These are phyloP conservation scores for Kingdonia uniflora DNA, from an alignment of 164 flowering plant genomes.

Conservation along the genomic window DNA sequence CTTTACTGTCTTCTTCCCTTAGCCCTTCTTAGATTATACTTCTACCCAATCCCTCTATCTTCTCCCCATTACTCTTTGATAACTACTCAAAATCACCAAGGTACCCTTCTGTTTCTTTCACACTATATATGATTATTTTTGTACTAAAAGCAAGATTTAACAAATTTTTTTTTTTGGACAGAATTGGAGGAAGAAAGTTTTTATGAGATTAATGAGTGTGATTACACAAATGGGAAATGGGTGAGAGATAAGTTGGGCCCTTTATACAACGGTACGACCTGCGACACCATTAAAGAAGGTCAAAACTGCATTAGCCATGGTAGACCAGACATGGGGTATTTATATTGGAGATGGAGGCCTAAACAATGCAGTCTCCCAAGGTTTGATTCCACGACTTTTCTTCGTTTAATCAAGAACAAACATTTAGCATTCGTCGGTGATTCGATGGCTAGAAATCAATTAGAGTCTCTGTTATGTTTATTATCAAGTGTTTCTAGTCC, in stretches of 20 bases:
- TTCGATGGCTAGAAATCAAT: constrained; percentile 89
- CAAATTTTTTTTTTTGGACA: neutral
- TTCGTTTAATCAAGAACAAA: constrained; percentile 39
- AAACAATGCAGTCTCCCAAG: constrained; percentile 52
- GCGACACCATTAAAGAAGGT: constrained; percentile 73
- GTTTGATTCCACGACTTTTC: constrained; percentile 54
- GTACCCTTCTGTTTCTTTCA: too few species aligned
- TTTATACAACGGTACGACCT: constrained; percentile 61
- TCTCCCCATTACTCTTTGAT: neutral
- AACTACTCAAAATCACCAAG: neutral
- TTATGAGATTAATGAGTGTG: constrained; percentile 25
- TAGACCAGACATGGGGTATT: constrained; percentile 60
- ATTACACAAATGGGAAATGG: constrained; percentile 66
- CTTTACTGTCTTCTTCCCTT: constrained; percentile 42
- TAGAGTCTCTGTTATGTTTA: constrained; percentile 86
- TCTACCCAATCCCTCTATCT: constrained; percentile 24
- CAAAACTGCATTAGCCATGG: constrained; percentile 85
- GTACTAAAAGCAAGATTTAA: too few species aligned
- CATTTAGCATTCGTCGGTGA: constrained; percentile 89
- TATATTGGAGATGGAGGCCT: constrained; percentile 84
- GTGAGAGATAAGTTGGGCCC: constrained; percentile 49
- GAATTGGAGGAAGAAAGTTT: constrained; percentile 13
- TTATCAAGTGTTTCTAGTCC: constrained; percentile 45
- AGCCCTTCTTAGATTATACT: constrained; percentile 41
- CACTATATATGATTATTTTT: too few species aligned